Base-by-base conservation (phyloP, 2,329 filamentous ascomycete genomes). In the Tricladium varicosporioides region DNA sequence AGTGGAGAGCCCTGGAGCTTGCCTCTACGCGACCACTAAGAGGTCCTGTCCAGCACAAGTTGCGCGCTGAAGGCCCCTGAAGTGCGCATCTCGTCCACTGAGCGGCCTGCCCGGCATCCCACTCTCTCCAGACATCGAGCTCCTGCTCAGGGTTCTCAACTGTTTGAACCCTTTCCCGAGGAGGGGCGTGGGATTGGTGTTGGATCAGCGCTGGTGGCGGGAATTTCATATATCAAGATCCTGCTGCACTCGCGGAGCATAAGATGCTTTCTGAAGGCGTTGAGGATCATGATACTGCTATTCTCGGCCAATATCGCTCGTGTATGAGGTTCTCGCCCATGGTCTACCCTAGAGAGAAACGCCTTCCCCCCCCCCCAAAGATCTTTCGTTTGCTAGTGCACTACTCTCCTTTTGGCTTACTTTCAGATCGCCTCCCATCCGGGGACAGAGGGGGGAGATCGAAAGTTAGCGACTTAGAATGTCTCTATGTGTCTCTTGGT, bases 361-460 rank as follows among this genome's bases (percentile, higher is more conserved):
- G 42, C 27, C 45, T 33, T 50, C 18, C 48, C 51, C 45, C 51
- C 19, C 53, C 53, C 40, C n/a, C n/a, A n/a, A 40, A 31, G 36
- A 51, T 40, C 13, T 51, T 58, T 53, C 57, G 52, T 58, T 62
- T 58, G 55, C 47, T 47, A 32, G 56, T 48, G 65, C 63, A 65
- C 63, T 61, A 64, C 62, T 62, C 63, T 55, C 58, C 51, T 36
- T 50, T 56, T 62, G 65, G 60, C 62, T 54, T 53, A 40, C 33
- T 53, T 48, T 48, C 31, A 52, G 54, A 58, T 62, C 60, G 15
- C 18, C 22, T 27, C 47, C 19, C 27, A 5, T 22, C n/a, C 10
- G 13, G 47, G 19, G 46, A 5, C 22, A 27, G 22, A 27, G 13
- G 47, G 19, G 46, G 5, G 4, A 27, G 22, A 27, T 27, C 22